These are phyloP conservation scores for Esteya vermicola DNA, from an alignment of 2,329 filamentous ascomycete species.

Conservation along the genomic window DNA sequence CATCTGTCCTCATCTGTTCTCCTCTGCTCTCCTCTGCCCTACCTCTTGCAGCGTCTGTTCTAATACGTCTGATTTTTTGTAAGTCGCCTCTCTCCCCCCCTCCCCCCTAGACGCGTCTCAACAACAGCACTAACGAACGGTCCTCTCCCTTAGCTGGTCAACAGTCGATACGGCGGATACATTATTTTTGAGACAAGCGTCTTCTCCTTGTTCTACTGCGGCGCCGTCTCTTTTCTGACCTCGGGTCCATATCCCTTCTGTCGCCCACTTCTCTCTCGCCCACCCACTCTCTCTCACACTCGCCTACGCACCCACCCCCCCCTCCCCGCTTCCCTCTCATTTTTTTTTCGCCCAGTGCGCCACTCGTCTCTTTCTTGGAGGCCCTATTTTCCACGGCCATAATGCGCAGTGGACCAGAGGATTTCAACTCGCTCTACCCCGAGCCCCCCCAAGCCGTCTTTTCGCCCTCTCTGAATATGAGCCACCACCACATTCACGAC, in stretches of 20 bases:
- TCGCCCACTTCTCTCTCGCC: background rate
- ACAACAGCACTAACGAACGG: background rate
- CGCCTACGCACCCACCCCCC: too few species aligned
- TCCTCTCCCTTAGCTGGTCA: background rate
- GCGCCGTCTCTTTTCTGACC: background rate
- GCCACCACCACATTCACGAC: slow-evolving; percentile 10
- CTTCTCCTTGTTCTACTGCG: background rate
- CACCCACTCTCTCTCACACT: background rate
- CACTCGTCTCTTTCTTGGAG: too few species aligned
- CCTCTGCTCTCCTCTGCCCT: background rate
- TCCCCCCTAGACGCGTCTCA: background rate
- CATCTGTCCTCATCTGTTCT: background rate
- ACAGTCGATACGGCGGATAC: background rate
- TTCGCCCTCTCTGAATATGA: slow-evolving; percentile 8
- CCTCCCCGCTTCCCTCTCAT: background rate
- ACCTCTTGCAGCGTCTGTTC: background rate
- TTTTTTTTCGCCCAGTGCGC: background rate
- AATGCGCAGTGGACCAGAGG: slow-evolving; percentile 10
- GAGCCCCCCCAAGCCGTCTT: slow-evolving; percentile 10
- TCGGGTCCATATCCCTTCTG: background rate
- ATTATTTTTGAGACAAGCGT: background rate
- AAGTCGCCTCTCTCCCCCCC: background rate
- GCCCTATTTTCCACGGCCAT: too few species aligned
- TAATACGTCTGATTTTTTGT: background rate
- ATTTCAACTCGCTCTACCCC: slow-evolving; percentile 12